Percentiles rank a stretch among this genome's conserved stretches.
These are phyloP conservation scores for Candida verbasci DNA, from an alignment of 805 yeast species.

Conservation along the genomic window DNA sequence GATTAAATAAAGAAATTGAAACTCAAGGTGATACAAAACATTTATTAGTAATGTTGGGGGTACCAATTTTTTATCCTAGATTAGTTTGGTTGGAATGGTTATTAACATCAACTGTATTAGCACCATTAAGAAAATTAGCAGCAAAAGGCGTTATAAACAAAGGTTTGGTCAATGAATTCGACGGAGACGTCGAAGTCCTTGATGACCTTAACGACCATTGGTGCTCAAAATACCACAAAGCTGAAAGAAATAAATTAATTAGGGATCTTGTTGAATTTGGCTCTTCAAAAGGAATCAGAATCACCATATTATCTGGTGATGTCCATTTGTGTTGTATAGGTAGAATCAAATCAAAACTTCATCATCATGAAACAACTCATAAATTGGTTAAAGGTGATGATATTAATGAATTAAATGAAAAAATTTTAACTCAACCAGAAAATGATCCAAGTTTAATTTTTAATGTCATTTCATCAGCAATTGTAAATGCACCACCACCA, in stretches of 20 bases:
- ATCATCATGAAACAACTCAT: slow-evolving; percentile 27
- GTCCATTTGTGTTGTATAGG: slow-evolving; percentile 89
- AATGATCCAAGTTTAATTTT: slow-evolving; percentile 72
- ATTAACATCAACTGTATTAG: slow-evolving; percentile 53
- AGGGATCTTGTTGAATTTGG: slow-evolving; percentile 63
- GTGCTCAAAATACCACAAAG: slow-evolving; percentile 86
- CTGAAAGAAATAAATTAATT: slow-evolving; percentile 73
- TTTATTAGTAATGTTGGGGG: slow-evolving; percentile 79
- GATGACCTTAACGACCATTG: slow-evolving; percentile 96
- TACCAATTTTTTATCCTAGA: slow-evolving; percentile 93
- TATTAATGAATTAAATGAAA: slow-evolving; percentile 28
- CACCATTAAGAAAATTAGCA: slow-evolving; percentile 60
- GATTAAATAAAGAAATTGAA: slow-evolving; percentile 53
- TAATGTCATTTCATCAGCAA: slow-evolving; percentile 86
- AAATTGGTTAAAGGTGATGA: slow-evolving; percentile 11
- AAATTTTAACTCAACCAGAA: slow-evolving; percentile 49
- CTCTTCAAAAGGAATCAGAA: slow-evolving; percentile 56
- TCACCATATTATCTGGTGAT: slow-evolving; percentile 88
- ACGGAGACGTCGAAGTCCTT: slow-evolving; percentile 84
- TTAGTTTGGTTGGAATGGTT: slow-evolving; percentile 85
- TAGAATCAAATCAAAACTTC: slow-evolving; percentile 56
- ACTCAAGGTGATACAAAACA: slow-evolving; percentile 57
- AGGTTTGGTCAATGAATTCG: slow-evolving; percentile 86
- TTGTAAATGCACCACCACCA: slow-evolving; percentile 91
- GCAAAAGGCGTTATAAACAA: slow-evolving; percentile 54